Evolutionary conservation across 2,329 filamentous ascomycete genomes (phyloP).

Genomic region (Penicillium brevicompactum): DNA sequence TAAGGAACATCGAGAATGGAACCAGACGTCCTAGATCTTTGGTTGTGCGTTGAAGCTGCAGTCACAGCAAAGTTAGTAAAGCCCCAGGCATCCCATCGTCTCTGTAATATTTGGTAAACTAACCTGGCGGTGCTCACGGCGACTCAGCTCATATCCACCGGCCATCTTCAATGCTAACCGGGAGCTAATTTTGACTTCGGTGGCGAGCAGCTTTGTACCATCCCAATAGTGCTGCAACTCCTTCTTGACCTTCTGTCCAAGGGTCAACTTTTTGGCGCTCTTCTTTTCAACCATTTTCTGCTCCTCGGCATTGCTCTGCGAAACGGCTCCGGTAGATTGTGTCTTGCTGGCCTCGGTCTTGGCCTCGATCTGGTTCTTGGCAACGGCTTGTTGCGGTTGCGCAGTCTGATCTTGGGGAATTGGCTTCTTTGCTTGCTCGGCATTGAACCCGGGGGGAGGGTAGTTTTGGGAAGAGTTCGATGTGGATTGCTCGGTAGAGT

Average conservation of each 20-base stretch:
- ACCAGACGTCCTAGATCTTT: slow-evolving; percentile 90
- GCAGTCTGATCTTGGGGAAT: slow-evolving; percentile 59
- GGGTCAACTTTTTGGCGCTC: slow-evolving; percentile 80
- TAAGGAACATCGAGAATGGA: slow-evolving; percentile 94
- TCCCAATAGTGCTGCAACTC: slow-evolving; percentile 97
- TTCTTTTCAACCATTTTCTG: slow-evolving; percentile 67
- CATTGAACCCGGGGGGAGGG: slow-evolving; percentile 87
- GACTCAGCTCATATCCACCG: slow-evolving; percentile 91
- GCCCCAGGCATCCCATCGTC: neutral
- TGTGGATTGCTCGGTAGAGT: slow-evolving; percentile 61
- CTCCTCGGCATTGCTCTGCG: slow-evolving; percentile 56
- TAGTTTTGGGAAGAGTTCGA: slow-evolving; percentile 54
- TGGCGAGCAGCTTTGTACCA: slow-evolving; percentile 89
- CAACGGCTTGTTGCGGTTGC: slow-evolving; percentile 22
- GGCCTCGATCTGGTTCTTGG: slow-evolving; percentile 8
- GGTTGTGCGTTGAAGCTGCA: slow-evolving; percentile 78
- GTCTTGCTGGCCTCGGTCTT: slow-evolving; percentile 45
- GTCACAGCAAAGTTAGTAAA: slow-evolving; percentile 14
- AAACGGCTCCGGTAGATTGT: slow-evolving; percentile 63
- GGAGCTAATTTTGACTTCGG: slow-evolving; percentile 90
- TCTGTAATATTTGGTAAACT: slow-evolving; percentile 13
- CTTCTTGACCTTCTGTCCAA: slow-evolving; percentile 93
- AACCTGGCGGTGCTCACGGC: slow-evolving; percentile 86
- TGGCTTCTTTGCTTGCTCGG: slow-evolving; percentile 86
- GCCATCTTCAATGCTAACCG: slow-evolving; percentile 95